These are phyloP conservation scores for Starmera dryadoides DNA, from an alignment of 805 yeast species.

Conservation along the genomic window DNA sequence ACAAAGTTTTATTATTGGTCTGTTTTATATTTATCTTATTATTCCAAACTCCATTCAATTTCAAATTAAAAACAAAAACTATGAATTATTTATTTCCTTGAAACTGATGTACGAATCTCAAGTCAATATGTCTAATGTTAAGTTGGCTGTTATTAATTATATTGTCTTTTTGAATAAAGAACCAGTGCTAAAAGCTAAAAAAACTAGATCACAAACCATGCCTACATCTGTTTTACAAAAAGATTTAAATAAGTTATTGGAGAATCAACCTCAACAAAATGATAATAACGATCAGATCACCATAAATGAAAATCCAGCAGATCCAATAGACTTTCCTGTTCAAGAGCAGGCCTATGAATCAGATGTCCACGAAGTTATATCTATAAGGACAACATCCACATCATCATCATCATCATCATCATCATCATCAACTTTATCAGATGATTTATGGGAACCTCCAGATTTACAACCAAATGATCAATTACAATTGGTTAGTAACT, in stretches of 20 bases:
- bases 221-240: constrained; percentile 12
- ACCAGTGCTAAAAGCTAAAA: constrained; percentile 6
- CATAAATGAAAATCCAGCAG: no score
- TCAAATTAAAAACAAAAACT: constrained; percentile 31
- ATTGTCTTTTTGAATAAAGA: constrained; percentile 21
- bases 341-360: no score
- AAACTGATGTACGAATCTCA: constrained; percentile 29
- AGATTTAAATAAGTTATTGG: neutral
- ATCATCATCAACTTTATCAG: constrained; percentile 1
- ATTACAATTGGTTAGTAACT: constrained; percentile 22
- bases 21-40: constrained; percentile 27
- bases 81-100: constrained; percentile 27
- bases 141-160: constrained; percentile 25
- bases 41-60: constrained; percentile 34
- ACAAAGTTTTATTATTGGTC: constrained; percentile 27
- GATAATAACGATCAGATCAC: neutral
- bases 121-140: constrained; percentile 32
- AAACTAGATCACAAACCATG: constrained; percentile 27
- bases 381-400: constrained; percentile 7
- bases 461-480: constrained; percentile 31
- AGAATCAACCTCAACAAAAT: neutral
- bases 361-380: constrained; percentile 1
- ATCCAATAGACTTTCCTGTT: no score
- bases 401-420: constrained; percentile 2
- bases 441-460: constrained; percentile 31